phyloP scores from a whole-genome alignment of 441 rosid species.

The Gossypium schwendimanii region DNA sequence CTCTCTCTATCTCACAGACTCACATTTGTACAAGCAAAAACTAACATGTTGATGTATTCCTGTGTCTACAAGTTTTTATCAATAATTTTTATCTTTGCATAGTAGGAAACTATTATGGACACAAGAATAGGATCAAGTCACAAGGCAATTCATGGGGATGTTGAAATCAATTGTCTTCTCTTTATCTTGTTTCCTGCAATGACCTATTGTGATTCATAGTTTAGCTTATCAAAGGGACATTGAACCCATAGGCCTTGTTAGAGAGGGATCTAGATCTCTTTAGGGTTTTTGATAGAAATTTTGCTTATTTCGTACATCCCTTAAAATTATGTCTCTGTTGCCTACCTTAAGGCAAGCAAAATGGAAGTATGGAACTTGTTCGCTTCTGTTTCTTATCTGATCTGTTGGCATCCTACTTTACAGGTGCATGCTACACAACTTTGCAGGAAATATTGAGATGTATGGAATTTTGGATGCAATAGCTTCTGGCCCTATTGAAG shows the following conservation, averaged over 20 bases:
- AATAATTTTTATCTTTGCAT: not conserved
- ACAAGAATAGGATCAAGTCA: too few species aligned
- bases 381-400: not conserved
- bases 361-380: not conserved
- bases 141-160: too few species aligned
- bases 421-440: conserved; percentile 81
- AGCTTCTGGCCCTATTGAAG: conserved; percentile 62
- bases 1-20: not conserved
- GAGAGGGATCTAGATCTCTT: too few species aligned
- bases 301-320: too few species aligned
- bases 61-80: not conserved
- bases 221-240: too few species aligned
- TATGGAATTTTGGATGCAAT: conserved; percentile 57
- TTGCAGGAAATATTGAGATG: conserved; percentile 72
- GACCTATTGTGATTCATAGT: too few species aligned
- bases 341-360: not conserved
- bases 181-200: too few species aligned
- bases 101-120: not conserved
- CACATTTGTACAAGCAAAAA: not conserved
- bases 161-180: too few species aligned
- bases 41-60: not conserved
- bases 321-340: not conserved
- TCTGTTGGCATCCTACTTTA: conserved; percentile 12
- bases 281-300: too few species aligned
- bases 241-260: too few species aligned